Conservation (phyloP, 441 rosid genomes). For the Gossypium laxum region DNA sequence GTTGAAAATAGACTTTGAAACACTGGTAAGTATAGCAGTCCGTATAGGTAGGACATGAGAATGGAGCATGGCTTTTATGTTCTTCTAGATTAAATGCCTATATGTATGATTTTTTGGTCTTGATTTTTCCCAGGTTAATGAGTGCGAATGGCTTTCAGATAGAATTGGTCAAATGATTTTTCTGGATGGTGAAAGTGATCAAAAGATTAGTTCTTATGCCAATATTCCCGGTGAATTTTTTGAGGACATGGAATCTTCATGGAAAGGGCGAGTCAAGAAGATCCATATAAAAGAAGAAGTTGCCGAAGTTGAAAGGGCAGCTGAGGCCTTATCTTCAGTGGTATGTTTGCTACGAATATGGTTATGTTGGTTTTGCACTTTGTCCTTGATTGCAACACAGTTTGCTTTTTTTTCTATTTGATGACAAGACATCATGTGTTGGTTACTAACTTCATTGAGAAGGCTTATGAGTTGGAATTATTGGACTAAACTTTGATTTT, state of each 20-base stretch:
- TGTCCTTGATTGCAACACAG: neutral
- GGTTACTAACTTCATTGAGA: neutral
- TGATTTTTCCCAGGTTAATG: conserved; percentile 46
- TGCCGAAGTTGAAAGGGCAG: conserved; percentile 54
- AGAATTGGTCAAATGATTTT: conserved; percentile 64
- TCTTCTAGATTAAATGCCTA: neutral
- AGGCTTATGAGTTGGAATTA: neutral
- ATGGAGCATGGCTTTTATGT: conserved; percentile 3
- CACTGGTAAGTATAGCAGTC: conserved; percentile 43
- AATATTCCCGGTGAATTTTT: conserved; percentile 72
- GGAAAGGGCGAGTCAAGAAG: conserved; percentile 80
- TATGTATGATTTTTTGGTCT: conserved; percentile 9
- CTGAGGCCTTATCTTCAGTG: conserved; percentile 58
- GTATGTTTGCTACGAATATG: conserved; percentile 31
- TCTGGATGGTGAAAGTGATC: conserved; percentile 59
- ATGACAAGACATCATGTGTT: neutral
- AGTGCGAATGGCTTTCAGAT: conserved; percentile 59
- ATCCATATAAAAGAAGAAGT: conserved; percentile 62
- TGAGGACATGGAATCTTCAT: conserved; percentile 78
- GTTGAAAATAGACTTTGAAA: conserved; percentile 69
- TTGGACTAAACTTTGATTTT: conserved; percentile 5
- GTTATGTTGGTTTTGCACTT: neutral
- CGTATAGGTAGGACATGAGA: neutral
- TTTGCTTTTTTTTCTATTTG: neutral
- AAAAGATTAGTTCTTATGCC: conserved; percentile 31